phyloP scores from a whole-genome alignment of 2,329 filamentous ascomycete species.

The Scedosporium aurantiacum region DNA sequence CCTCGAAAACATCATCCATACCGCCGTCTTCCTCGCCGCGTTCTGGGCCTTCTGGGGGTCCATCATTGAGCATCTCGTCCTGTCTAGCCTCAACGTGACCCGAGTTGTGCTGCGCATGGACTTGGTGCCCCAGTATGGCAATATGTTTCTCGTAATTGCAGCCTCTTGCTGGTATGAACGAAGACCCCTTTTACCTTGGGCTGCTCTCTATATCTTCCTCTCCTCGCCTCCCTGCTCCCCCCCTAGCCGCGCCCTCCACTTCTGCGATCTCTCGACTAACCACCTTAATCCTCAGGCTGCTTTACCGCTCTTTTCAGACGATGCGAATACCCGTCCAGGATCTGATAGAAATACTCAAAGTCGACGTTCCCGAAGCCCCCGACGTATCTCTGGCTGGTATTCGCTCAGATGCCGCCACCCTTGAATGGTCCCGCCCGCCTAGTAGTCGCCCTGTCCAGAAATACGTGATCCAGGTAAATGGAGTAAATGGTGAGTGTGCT shows the following conservation, averaged over 20 bases:
- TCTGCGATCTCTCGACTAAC: not conserved
- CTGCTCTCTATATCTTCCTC: constrained; percentile 4
- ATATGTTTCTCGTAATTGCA: constrained; percentile 9
- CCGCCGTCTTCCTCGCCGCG: constrained; percentile 10
- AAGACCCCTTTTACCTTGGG: not conserved
- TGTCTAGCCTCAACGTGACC: constrained; percentile 7
- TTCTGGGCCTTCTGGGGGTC: constrained; percentile 10
- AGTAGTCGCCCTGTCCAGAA: constrained; percentile 61
- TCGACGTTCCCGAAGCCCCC: constrained; percentile 85
- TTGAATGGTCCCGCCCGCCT: constrained; percentile 78
- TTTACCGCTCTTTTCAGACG: constrained; percentile 78
- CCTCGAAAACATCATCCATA: constrained; percentile 11
- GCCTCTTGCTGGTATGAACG: constrained; percentile 10
- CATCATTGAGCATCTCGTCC: constrained; percentile 8
- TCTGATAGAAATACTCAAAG: constrained; percentile 79
- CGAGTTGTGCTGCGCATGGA: constrained; percentile 7
- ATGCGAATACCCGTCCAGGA: constrained; percentile 84
- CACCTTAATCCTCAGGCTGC: constrained; percentile 46
- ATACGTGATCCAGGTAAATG: constrained; percentile 88
- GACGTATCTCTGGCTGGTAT: constrained; percentile 86
- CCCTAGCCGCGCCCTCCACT: not conserved
- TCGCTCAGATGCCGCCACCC: constrained; percentile 71
- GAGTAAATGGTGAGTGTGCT: constrained; percentile 61
- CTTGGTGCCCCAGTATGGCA: constrained; percentile 10
- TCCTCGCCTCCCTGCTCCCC: not conserved